Evolutionary conservation across 257 asterid species (phyloP).

Genomic region (Thymus mandschuricus): DNA sequence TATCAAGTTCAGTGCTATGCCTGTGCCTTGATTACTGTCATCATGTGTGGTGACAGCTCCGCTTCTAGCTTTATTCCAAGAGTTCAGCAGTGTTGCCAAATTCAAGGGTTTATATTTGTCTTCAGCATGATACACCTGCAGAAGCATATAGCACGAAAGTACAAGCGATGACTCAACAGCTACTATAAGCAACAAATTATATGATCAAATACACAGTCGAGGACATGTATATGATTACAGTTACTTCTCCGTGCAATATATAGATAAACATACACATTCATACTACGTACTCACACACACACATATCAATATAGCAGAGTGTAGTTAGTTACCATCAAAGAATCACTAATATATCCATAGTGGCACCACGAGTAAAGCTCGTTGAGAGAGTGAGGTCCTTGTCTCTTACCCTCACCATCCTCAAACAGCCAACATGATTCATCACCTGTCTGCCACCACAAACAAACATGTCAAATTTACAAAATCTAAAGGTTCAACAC

Average conservation of each 20-base stretch:
- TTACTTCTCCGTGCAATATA: not conserved
- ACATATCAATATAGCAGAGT: not conserved
- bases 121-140: constrained; percentile 73
- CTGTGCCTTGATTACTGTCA: constrained; percentile 42
- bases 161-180: constrained; percentile 26
- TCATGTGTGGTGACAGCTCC: constrained; percentile 42
- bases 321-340: constrained; percentile 56
- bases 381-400: constrained; percentile 76
- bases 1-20: constrained; percentile 47
- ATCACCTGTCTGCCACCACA: constrained; percentile 54
- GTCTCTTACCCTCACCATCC: constrained; percentile 76
- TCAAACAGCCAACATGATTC: constrained; percentile 82
- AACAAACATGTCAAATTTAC: constrained; percentile 24
- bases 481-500: not conserved
- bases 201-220: not conserved
- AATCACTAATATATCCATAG: constrained; percentile 59
- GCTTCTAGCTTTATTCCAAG: constrained; percentile 53
- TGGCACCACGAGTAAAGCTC: constrained; percentile 85
- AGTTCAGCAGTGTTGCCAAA: constrained; percentile 60
- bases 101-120: constrained; percentile 56
- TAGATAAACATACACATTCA: not conserved
- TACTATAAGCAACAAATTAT: constrained; percentile 5
- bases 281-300: not conserved
- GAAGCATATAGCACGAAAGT: constrained; percentile 33
- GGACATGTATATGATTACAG: not conserved